Base-by-base conservation (phyloP, 306 rosid species). In the Vigna reflexopilosa region DNA sequence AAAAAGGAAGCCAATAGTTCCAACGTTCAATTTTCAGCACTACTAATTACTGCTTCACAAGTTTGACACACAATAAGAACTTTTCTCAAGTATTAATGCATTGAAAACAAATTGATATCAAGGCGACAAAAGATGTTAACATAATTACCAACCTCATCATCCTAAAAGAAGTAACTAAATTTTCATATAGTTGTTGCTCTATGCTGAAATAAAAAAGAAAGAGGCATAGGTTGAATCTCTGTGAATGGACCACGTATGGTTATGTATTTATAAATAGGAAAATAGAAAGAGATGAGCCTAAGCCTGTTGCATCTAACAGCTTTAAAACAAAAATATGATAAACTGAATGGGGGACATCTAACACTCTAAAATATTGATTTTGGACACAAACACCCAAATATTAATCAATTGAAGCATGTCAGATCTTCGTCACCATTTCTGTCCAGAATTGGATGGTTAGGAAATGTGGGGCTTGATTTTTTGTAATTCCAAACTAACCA, bases 401-500 rank as follows among this genome's bases (percentile, higher is more conserved):
- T 42, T 66, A 30, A 66, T 42, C 54, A 20, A 67, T 58, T 26
- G 2, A 32, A 32, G 16, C 26, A 58, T 24, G 63, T 58, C 40
- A 24, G 10, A 58, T 11, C 9, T 5, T 58, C 26, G 9, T 58
- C 38, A 13, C 9, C 5, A 4, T 24, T 12, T 24, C 64, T 58
- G 64, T 58, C 38, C 65, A 58, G 4, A 30, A 48, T 50, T 50
- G 62, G n/a, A 70, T 9, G 2, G 48, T 30, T 70, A 70, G 55
- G 30, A 49, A n/a, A 50, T 26, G 16, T 47, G 28, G 20, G 61
- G 16, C 28, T 15, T 28, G 16, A 49, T 69, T 49, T 16, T 20
- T 16, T 70, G 24, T 30, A 68, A 14, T 48, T 68, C 9, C 62
- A 32, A 30, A 50, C 17, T 70, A 50, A 44, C 17, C 9, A n/a